Evolutionary conservation across 169 alveolate species (phyloP), one percentile per base, ranked within the genome.

Genomic region (Amoebophrya sp.): DNA sequence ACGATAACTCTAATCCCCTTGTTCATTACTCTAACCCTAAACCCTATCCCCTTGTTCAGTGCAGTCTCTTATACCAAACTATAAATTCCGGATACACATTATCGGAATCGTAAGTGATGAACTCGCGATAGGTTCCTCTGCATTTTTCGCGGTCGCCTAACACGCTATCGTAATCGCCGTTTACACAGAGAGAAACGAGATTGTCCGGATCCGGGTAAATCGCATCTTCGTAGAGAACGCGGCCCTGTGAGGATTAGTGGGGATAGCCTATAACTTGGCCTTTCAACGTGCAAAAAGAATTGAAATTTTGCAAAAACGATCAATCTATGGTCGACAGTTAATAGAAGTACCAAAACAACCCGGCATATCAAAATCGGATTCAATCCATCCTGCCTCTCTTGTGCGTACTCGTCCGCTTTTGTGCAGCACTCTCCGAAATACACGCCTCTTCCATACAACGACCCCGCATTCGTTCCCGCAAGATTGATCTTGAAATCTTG

Each of bases 141-240:
- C 93, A 91, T n/a, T 93, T 93, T 93, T 91, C 93, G 29, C 94
- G 93, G 77, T 93, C 94, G 0, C 94, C 94, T 0, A 93, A 91
- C 53, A 93, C 89, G 24, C 90, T 40, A 53, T 93, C 93, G 92
- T 83, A 93, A 6, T 78, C 92, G 0, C 92, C 92, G 41, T 40
- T 54, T 10, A 55, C 89, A 54, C 78, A 54, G 65, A 29, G 29
- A 89, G 55, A 1, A 41, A 40, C 92, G 12, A 47, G 76, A 0
- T 90, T 41, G 89, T 33, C 78, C 1, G 94, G 93, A 18, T 78
- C 77, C 10, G 94, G 89, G 41, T 90, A 92, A 3, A 91, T 92
- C 6, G 47, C 92, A 83, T 93, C 94, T 41, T 53, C 40, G 93
- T 93, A 92, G 33, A 92, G 78, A 14, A 90, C n/a, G 39, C 90